Evolutionary conservation across 805 yeast species (phyloP).

Genomic region (Candida nonsorbophila): DNA sequence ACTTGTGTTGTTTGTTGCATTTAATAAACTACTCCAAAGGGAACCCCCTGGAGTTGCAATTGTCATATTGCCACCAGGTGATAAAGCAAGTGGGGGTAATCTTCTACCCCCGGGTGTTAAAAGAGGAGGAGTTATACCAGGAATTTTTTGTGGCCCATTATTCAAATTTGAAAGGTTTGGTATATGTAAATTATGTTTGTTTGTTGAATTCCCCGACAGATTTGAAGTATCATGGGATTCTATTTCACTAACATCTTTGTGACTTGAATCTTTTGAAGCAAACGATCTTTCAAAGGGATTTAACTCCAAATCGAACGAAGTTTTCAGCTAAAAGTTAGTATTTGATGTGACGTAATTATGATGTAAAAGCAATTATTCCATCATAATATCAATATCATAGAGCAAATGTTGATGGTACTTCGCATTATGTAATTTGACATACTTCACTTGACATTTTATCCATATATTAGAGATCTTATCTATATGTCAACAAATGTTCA

Average conservation of each 20-base stretch:
- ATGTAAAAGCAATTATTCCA: too few relatives aligned
- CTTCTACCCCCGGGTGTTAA: slow-evolving; percentile 58
- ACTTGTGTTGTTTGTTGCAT: slow-evolving; percentile 26
- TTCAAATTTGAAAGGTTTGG: slow-evolving; percentile 25
- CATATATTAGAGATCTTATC: too few relatives aligned
- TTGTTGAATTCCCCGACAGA: too few relatives aligned
- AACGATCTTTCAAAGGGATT: slow-evolving; percentile 94
- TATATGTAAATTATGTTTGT: slow-evolving; percentile 29
- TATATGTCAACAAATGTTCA: too few relatives aligned
- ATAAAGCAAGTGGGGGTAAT: slow-evolving; percentile 47
- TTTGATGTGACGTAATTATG: slow-evolving; percentile 1
- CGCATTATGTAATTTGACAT: too few relatives aligned
- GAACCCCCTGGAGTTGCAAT: slow-evolving; percentile 46
- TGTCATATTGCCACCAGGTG: slow-evolving; percentile 33
- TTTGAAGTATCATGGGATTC: too few relatives aligned
- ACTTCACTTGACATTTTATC: too few relatives aligned
- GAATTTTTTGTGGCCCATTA: slow-evolving; percentile 18
- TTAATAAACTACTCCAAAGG: slow-evolving; percentile 44
- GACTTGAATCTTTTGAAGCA: slow-evolving; percentile 56
- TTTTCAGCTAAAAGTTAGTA: slow-evolving; percentile 28
- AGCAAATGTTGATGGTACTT: too few relatives aligned
- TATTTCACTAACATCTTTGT: too few relatives aligned
- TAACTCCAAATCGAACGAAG: slow-evolving; percentile 76
- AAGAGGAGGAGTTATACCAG: slow-evolving; percentile 42
- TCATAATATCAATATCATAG: too few relatives aligned